Base-by-base conservation (phyloP, 345 rosid species). In the Eucalyptus sp. region DNA sequence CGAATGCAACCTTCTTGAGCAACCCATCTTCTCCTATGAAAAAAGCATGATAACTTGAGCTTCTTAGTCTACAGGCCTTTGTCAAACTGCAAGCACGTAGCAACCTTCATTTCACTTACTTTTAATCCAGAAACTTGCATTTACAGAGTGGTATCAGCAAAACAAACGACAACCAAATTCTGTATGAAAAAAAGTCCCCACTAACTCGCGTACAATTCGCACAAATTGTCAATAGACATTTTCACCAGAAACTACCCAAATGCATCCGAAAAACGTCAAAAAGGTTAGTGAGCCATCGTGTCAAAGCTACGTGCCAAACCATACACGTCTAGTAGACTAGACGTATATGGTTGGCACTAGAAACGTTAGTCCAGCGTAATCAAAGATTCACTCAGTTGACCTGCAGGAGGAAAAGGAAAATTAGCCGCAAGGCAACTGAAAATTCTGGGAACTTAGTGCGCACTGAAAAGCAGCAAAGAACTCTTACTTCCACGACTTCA, bases 361-460 rank as follows among this genome's bases (percentile, higher is more conserved):
- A 16, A 16, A 33, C 80, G 10, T 7, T 1, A 0, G 10, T 3
- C 25, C 27, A 71, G 13, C 81, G 11, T 3, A 16, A 8, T 37
- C 46, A 37, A 37, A 71, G 48, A 37, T 20, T 10, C 84, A 41
- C 48, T 2, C 22, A 94, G 94, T 97, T 96, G 85, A 97, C 96
- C 89, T 90, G 92, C 84, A 6, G 48, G 83, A 76, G 48, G 56
- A 85, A 49, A 85, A 62, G 50, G 52, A 87, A 51, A 31, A 50
- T 56, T 31, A 86, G 62, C 62, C 0, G 87, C 11, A 0, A 2
- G 46, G 66, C 87, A 22, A 50, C 62, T 0, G 27, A 31, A 86
- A n/a, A 12, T 15, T 14, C 2, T 15, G 31, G 50, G 50, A 4
- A 24, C 25, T 64, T 22, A 44, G 41, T 20, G 27, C 1, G 62